Evolutionary conservation across 768 basidiomycete genomes (phyloP).

Genomic region (Lactarius psammicola): DNA sequence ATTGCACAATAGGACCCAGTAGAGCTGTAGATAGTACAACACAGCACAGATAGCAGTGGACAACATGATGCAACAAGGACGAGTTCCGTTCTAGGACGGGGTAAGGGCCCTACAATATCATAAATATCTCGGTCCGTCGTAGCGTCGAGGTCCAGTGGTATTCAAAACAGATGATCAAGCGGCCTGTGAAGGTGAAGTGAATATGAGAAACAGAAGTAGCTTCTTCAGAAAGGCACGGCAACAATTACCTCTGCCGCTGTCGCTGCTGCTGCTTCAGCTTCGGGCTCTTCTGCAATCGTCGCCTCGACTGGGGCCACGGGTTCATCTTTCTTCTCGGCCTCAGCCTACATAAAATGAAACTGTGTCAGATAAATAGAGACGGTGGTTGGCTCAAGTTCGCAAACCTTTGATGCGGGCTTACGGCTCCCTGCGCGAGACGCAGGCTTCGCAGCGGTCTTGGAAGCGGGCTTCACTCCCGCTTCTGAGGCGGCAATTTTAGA

Average conservation of each 20-base stretch:
- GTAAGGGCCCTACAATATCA: slow-evolving; percentile 24
- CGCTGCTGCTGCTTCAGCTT: slow-evolving; percentile 23
- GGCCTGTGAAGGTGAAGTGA: slow-evolving; percentile 12
- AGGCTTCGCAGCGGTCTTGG: slow-evolving; percentile 34
- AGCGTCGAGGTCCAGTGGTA: slow-evolving; percentile 7
- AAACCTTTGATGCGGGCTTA: slow-evolving; percentile 39
- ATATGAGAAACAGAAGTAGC: not conserved
- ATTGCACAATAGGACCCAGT: slow-evolving; percentile 26
- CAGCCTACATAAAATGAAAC: slow-evolving; percentile 19
- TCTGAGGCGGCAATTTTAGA: slow-evolving; percentile 31
- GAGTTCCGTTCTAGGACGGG: slow-evolving; percentile 23
- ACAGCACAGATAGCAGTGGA: slow-evolving; percentile 26
- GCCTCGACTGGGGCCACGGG: slow-evolving; percentile 15
- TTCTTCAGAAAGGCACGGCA: not conserved
- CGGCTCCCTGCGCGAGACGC: slow-evolving; percentile 31
- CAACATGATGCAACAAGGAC: slow-evolving; percentile 24
- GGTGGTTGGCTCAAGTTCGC: slow-evolving; percentile 26
- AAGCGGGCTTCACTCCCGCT: slow-evolving; percentile 34
- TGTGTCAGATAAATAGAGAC: not conserved
- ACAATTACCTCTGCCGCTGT: slow-evolving; percentile 4
- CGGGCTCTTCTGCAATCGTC: slow-evolving; percentile 29
- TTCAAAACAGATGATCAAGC: slow-evolving; percentile 21
- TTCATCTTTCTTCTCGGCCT: slow-evolving; percentile 24
- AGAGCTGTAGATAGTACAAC: slow-evolving; percentile 28
- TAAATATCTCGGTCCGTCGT: slow-evolving; percentile 24